A percentile compares a stretch with the other conserved stretches of the same genome.
Evolutionary conservation across 495 filamentous ascomycete species (phyloP).

Genomic region (Xylaria sp.): DNA sequence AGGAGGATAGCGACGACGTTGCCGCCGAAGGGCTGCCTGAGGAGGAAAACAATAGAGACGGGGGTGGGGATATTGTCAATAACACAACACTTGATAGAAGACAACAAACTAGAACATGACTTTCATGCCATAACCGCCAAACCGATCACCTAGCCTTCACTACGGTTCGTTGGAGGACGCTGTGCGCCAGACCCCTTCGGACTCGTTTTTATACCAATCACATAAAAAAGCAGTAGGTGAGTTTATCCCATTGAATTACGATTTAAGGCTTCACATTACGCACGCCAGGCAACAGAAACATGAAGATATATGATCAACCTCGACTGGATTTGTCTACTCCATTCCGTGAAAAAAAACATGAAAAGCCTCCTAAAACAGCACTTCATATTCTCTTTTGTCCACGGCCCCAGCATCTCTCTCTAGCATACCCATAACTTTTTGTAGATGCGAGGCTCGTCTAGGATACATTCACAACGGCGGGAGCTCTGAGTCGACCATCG

Average conservation of each 20-base stretch:
- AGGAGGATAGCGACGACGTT: slow-evolving; percentile 18
- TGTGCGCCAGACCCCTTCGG: neutral
- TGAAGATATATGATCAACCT: slow-evolving; percentile 57
- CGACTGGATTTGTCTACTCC: slow-evolving; percentile 54
- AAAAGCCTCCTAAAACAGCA: slow-evolving; percentile 51
- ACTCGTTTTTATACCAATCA: neutral
- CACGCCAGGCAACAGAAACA: slow-evolving; percentile 41
- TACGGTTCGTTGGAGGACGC: neutral
- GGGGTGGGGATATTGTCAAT: neutral
- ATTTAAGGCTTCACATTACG: slow-evolving; percentile 33
- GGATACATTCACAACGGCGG: slow-evolving; percentile 52
- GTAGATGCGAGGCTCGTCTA: slow-evolving; percentile 56
- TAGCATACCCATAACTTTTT: slow-evolving; percentile 58
- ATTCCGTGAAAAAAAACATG: slow-evolving; percentile 42
- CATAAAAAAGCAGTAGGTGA: neutral
- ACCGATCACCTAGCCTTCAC: too few species aligned
- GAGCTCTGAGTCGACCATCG: slow-evolving; percentile 45
- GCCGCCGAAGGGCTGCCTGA: slow-evolving; percentile 14
- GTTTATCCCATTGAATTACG: slow-evolving; percentile 21
- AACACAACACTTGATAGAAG: neutral
- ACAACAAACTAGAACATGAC: slow-evolving; percentile 17
- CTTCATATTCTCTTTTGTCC: slow-evolving; percentile 50
- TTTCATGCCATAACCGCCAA: neutral
- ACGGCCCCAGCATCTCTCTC: slow-evolving; percentile 50
- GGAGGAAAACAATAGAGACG: slow-evolving; percentile 26